Evolutionary conservation across 2,329 filamentous ascomycete genomes (phyloP).

Genomic region (Camptophora hylomeconis): DNA sequence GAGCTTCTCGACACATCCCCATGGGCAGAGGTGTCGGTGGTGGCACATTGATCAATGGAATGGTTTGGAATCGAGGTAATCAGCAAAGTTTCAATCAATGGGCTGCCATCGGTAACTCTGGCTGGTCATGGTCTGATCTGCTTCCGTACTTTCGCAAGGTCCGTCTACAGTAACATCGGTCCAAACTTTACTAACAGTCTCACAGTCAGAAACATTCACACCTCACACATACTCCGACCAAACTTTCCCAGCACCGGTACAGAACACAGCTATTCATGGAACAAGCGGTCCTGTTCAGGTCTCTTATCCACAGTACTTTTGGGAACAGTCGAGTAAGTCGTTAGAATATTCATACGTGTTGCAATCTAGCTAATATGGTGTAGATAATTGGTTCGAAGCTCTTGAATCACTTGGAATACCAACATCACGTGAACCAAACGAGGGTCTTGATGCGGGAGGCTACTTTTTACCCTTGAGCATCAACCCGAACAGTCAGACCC

Average conservation of each 20-base stretch:
- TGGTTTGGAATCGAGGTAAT: conserved; percentile 28
- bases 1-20: conserved; percentile 13
- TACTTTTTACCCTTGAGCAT: conserved; percentile 26
- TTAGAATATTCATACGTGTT: background rate
- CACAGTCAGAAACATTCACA: conserved; percentile 29
- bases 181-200: background rate
- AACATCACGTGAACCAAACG: conserved; percentile 25
- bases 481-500: conserved; percentile 24
- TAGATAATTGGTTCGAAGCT: conserved; percentile 23
- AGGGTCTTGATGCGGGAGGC: conserved; percentile 24
- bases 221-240: conserved; percentile 23
- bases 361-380: background rate
- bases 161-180: conserved; percentile 8
- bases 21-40: conserved; percentile 25
- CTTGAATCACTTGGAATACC: conserved; percentile 26
- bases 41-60: conserved; percentile 25
- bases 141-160: conserved; percentile 39
- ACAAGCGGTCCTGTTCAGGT: conserved; percentile 1
- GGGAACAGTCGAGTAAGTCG: conserved; percentile 21
- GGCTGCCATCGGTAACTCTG: conserved; percentile 32
- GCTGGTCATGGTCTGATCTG: conserved; percentile 32
- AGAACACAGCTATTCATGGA: background rate
- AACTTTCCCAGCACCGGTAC: no score
- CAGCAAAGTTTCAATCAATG: conserved; percentile 32
- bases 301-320: conserved; percentile 29